Base-by-base conservation (phyloP, 164 flowering plant species). In the Liquidambar formosana region DNA sequence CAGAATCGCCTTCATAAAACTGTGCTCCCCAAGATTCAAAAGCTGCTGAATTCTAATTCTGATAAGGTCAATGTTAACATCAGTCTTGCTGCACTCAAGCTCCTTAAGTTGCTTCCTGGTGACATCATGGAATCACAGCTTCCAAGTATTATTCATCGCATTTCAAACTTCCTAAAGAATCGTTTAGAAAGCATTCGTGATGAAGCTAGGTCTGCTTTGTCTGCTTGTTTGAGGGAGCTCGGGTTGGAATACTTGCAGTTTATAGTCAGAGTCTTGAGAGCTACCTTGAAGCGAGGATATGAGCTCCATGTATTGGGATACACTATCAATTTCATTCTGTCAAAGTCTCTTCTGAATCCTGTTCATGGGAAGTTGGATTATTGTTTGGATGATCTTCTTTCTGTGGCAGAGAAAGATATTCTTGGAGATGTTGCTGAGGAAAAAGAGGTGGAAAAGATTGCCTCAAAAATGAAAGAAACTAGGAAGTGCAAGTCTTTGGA, bases 401-500 rank as follows among this genome's bases (percentile, higher is more conserved):
- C 72, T 28, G 76, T 96, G n/a, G 88, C 77, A 53, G 88, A 83
- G 76, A 88, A 86, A 73, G 99, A 96, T 76, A 90, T 96, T 65
- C 83, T 96, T 70, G 98, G 99, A 53, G 90, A 85, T 68, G 95
- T 93, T 81, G 82, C 95, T 3, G 96, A 93, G 68, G 85, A 96
- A 79, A 96, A 93, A 73, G 99, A 93, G 67, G 97, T 93, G 63
- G 98, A 88, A 25, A 96, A 93, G 84, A 85, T 96, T 81, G 97
- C 99, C 74, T 86, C 94, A 21, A 96, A 96, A 82, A 90, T 93
- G 98, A 96, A 90, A 74, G 99, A 96, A 76, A 91, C 98, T 1
- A 86, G 82, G 72, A 90, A 85, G 76, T 76, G 70, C 33, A 89
- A 85, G 78, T 93, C 98, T 8, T 90, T 85, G 76, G 95, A 90